These are phyloP conservation scores for Mrakia frigida DNA, from an alignment of 768 basidiomycete species.

Conservation along the genomic window DNA sequence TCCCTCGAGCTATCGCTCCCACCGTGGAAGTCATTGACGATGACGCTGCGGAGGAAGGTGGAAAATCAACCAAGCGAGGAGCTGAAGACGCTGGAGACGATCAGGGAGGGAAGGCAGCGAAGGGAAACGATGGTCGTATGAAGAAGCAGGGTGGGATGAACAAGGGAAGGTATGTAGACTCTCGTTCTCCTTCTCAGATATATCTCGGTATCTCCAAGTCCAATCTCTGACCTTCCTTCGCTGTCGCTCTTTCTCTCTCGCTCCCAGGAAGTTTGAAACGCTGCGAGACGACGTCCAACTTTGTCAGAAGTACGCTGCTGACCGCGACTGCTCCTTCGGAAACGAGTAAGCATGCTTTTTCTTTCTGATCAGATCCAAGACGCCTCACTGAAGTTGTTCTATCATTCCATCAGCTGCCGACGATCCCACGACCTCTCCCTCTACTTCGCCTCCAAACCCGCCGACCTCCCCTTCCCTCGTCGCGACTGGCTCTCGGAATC, in stretches of 20 bases:
- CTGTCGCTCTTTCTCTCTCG: too few species aligned
- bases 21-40: neutral
- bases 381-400: neutral
- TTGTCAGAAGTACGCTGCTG: slow-evolving; percentile 73
- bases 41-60: slow-evolving; percentile 29
- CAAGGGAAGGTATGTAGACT: slow-evolving; percentile 51
- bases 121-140: slow-evolving; percentile 16
- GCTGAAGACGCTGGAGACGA: slow-evolving; percentile 58
- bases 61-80: slow-evolving; percentile 46
- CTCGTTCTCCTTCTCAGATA: slow-evolving; percentile 61
- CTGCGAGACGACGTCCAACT: slow-evolving; percentile 73
- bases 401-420: slow-evolving; percentile 55
- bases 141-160: slow-evolving; percentile 50
- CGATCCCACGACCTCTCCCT: slow-evolving; percentile 69
- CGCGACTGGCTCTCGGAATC: slow-evolving; percentile 48
- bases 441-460: slow-evolving; percentile 71
- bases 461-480: slow-evolving; percentile 62
- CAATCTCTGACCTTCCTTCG: neutral
- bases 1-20: neutral
- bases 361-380: neutral
- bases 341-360: slow-evolving; percentile 50
- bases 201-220: too few species aligned
- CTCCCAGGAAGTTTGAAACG: slow-evolving; percentile 61
- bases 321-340: slow-evolving; percentile 65
- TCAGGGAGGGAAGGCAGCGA: slow-evolving; percentile 10